A percentile compares a stretch with the other conserved stretches of the same genome.
Conservation (phyloP, 2,329 filamentous ascomycete genomes). For the Aspergillus arachidicola region DNA sequence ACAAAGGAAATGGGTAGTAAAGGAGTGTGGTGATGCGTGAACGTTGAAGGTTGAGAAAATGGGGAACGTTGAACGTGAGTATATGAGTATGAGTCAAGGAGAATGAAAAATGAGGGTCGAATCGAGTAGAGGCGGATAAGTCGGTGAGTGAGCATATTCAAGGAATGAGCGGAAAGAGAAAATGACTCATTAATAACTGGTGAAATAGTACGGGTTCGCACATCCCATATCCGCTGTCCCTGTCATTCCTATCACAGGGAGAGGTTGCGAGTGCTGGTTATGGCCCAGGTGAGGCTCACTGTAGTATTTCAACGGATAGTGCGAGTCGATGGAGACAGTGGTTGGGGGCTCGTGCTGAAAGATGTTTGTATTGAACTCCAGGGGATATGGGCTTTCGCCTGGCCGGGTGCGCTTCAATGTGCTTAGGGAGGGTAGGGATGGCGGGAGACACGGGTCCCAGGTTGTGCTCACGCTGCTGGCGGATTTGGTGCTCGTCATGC, state of each 20-base stretch:
- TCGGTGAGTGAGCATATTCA: neutral
- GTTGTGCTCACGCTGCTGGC: conserved; percentile 6
- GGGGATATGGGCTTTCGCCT: conserved; percentile 6
- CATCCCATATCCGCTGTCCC: conserved; percentile 22
- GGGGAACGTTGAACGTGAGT: neutral
- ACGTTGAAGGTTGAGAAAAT: conserved; percentile 3
- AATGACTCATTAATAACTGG: conserved; percentile 21
- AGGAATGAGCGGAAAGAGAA: conserved; percentile 3
- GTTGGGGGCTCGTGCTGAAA: conserved; percentile 14
- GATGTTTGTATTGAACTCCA: conserved; percentile 9
- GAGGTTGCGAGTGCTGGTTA: conserved; percentile 10
- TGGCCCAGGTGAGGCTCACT: conserved; percentile 13
- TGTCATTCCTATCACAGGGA: conserved; percentile 18
- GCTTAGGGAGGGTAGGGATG: conserved; percentile 15
- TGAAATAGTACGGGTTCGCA: conserved; percentile 32
- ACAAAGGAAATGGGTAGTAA: neutral
- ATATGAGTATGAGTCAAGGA: neutral
- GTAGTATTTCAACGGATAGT: conserved; percentile 21
- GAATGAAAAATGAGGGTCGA: neutral
- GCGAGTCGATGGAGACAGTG: conserved; percentile 11
- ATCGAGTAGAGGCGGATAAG: neutral
- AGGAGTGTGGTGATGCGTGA: neutral
- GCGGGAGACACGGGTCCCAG: conserved; percentile 15
- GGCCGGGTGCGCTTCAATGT: conserved; percentile 8
- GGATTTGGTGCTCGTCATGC: conserved; percentile 7